Evolutionary conservation across 768 basidiomycete genomes (phyloP).

Genomic region (Stropharia rugosoannulata): DNA sequence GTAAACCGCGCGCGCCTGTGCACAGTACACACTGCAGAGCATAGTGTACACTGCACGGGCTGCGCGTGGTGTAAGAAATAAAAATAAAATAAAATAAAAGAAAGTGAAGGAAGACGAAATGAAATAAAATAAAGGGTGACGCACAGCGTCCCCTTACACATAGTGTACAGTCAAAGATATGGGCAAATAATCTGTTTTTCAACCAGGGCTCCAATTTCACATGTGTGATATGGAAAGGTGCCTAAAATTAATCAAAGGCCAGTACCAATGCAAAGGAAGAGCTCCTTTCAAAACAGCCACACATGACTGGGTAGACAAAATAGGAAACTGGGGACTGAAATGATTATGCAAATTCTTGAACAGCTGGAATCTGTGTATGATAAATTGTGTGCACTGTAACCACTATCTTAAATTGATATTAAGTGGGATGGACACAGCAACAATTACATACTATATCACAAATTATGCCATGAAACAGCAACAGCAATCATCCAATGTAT

Average conservation of each 20-base stretch:
- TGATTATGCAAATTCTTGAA: slow-evolving; percentile 22
- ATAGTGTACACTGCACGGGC: no score
- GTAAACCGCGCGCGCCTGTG: no score
- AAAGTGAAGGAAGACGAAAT: no score
- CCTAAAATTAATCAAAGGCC: slow-evolving; percentile 11
- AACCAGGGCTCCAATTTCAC: slow-evolving; percentile 31
- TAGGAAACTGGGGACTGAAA: slow-evolving; percentile 28
- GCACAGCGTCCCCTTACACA: no score
- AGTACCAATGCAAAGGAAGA: slow-evolving; percentile 29
- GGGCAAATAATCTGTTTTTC: slow-evolving; percentile 28
- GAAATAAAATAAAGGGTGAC: no score
- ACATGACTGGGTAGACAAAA: slow-evolving; percentile 21
- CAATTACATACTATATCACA: slow-evolving; percentile 36
- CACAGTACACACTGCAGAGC: no score
- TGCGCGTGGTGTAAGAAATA: no score
- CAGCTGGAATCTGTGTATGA: slow-evolving; percentile 23
- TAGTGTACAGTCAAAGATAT: slow-evolving; percentile 29
- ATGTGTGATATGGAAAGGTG: slow-evolving; percentile 25
- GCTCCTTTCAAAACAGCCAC: slow-evolving; percentile 25
- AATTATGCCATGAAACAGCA: slow-evolving; percentile 42
- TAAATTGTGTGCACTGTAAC: slow-evolving; percentile 27
- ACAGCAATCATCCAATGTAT: slow-evolving; percentile 27
- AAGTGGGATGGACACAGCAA: slow-evolving; percentile 29
- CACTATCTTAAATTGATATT: slow-evolving; percentile 38
- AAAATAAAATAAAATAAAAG: no score